Percentiles rank a stretch among this genome's conserved stretches.
Conservation (phyloP, 2,329 filamentous ascomycete species). For the Penicillium corylophilum region DNA sequence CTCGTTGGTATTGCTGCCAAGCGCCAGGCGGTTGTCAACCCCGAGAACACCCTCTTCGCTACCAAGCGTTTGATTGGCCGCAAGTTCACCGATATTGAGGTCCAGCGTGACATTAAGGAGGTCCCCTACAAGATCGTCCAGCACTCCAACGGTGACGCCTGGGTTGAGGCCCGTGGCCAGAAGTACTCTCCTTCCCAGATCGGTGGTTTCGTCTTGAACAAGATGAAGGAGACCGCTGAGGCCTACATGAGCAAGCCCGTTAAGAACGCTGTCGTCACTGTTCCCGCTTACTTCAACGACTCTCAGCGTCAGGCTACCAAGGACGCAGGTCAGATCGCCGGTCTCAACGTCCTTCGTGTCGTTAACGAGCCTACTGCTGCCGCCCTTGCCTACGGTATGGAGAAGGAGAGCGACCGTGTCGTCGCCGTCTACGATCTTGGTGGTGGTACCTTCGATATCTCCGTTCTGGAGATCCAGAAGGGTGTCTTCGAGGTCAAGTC, state of each 20-base stretch:
- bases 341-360: constrained; percentile 93
- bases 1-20: constrained; percentile 96
- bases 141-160: constrained; percentile 94
- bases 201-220: constrained; percentile 91
- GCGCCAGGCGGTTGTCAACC: constrained; percentile 97
- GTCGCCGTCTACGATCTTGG: constrained; percentile 97
- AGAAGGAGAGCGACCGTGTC: constrained; percentile 87
- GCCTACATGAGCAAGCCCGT: constrained; percentile 83
- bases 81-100: constrained; percentile 91
- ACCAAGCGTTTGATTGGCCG: constrained; percentile 98
- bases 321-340: constrained; percentile 94
- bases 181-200: constrained; percentile 99
- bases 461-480: constrained; percentile 93
- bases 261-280: constrained; percentile 96
- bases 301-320: constrained; percentile 97
- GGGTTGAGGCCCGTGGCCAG: constrained; percentile 88
- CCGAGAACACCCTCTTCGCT: constrained; percentile 96
- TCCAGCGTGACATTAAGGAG: constrained; percentile 95
- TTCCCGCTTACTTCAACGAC: constrained; percentile 98
- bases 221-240: constrained; percentile 99
- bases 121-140: constrained; percentile 98
- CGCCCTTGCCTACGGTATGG: constrained; percentile 90
- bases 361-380: constrained; percentile 98
- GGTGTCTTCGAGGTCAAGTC: constrained; percentile 99
- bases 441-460: constrained; percentile 99